Conservation (phyloP, 306 rosid genomes). For the Corylus heterophylla region DNA sequence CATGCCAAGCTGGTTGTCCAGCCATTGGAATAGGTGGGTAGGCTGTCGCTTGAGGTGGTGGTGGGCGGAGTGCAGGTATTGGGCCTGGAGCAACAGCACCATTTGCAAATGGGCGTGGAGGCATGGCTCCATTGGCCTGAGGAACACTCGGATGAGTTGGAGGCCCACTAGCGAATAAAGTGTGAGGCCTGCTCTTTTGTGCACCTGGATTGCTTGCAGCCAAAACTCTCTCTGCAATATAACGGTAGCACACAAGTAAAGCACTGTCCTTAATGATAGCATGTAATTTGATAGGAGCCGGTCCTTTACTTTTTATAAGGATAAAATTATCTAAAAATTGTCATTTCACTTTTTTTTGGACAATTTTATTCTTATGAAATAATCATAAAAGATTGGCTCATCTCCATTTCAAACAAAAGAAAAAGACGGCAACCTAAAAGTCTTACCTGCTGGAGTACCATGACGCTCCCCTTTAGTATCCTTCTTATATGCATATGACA, state of each 20-base stretch:
- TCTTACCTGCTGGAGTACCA: constrained; percentile 95
- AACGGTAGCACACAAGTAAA: constrained; percentile 16
- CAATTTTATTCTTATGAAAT: not conserved
- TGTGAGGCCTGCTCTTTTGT: constrained; percentile 94
- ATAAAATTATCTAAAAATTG: too few relatives aligned
- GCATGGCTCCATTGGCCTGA: constrained; percentile 63
- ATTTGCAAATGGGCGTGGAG: constrained; percentile 85
- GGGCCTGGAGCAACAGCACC: constrained; percentile 61
- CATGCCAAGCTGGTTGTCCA: constrained; percentile 73
- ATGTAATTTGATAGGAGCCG: not conserved
- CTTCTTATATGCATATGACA: constrained; percentile 84
- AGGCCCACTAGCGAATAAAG: constrained; percentile 93
- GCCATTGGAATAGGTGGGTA: constrained; percentile 70
- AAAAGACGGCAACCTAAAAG: constrained; percentile 18
- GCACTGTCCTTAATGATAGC: not conserved
- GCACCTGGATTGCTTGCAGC: constrained; percentile 89
- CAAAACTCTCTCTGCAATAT: constrained; percentile 85
- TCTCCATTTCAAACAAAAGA: too few relatives aligned
- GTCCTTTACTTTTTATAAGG: too few relatives aligned
- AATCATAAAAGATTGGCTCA: too few relatives aligned
- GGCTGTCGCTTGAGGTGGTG: constrained; percentile 70
- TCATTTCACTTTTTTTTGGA: too few relatives aligned
- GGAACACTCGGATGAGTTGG: constrained; percentile 70
- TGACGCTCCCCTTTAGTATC: too few relatives aligned
- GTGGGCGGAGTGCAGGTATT: constrained; percentile 68